Evolutionary conservation across 805 yeast species (phyloP).

Genomic region (Candida corydali): DNA sequence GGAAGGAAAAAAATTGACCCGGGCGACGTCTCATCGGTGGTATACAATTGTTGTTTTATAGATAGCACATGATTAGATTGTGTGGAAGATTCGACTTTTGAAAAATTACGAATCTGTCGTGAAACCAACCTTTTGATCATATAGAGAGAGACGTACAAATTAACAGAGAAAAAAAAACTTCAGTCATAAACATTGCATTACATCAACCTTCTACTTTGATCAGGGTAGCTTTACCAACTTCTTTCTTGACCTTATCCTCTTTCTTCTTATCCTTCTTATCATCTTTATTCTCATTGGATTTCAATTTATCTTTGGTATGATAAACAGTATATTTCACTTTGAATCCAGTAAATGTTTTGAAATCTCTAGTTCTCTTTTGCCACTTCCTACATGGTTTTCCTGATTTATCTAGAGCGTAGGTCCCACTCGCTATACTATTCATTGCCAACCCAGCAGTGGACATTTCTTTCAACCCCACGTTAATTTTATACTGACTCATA

Average conservation of each 20-base stretch:
- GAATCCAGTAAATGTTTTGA: conserved; percentile 43
- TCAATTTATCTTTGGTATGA: conserved; percentile 12
- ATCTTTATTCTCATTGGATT: background rate
- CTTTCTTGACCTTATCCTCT: conserved; percentile 9
- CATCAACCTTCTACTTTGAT: background rate
- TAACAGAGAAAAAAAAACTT: background rate
- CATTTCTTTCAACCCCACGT: conserved; percentile 36
- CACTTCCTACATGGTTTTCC: conserved; percentile 32
- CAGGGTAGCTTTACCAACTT: background rate
- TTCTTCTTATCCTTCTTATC: conserved; percentile 8
- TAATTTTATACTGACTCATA: conserved; percentile 24
- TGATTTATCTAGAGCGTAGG: conserved; percentile 29
- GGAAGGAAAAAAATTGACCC: conserved; percentile 92
- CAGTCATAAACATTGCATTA: background rate
- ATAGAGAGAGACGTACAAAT: background rate
- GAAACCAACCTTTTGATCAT: background rate
- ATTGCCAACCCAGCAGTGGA: conserved; percentile 40
- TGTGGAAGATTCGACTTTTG: conserved; percentile 23
- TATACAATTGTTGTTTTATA: conserved; percentile 67
- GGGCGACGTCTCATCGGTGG: conserved; percentile 79
- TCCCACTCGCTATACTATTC: conserved; percentile 25
- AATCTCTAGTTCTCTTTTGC: conserved; percentile 29
- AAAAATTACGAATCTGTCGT: background rate
- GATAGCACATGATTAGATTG: conserved; percentile 46
- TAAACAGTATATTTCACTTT: conserved; percentile 25